Conservation (phyloP, 257 asterid genomes). For the Forsythia suspensa region DNA sequence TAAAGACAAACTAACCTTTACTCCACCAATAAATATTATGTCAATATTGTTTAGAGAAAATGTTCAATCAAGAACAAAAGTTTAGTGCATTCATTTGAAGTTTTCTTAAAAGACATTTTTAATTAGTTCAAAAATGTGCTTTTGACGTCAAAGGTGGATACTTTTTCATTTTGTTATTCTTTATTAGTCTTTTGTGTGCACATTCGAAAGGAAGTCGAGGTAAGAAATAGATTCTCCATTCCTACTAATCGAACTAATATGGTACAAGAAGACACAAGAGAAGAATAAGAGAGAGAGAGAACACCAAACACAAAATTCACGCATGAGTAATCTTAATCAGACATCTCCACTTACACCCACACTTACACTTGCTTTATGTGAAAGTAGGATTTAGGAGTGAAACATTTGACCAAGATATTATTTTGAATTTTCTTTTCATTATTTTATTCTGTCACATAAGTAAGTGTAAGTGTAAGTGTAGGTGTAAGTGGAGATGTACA, state of each 20-base stretch:
- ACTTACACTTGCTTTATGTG: too few relatives aligned
- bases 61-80: background rate
- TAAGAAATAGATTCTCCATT: background rate
- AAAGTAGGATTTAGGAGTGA: too few relatives aligned
- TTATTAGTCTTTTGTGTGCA: background rate
- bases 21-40: constrained; percentile 6
- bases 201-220: background rate
- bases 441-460: too few relatives aligned
- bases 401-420: too few relatives aligned
- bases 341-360: too few relatives aligned
- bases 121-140: background rate
- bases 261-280: background rate
- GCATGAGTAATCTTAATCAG: too few relatives aligned
- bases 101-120: background rate
- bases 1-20: constrained; percentile 23
- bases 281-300: too few relatives aligned
- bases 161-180: background rate
- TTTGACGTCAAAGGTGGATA: background rate
- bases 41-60: background rate
- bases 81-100: background rate
- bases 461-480: too few relatives aligned
- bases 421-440: too few relatives aligned
- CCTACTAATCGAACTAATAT: background rate
- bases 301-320: too few relatives aligned
- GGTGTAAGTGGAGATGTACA: too few relatives aligned